Evolutionary conservation across 2,329 filamentous ascomycete species (phyloP), one percentile per base, ranked within the genome.

Genomic region (Colletotrichum lini): DNA sequence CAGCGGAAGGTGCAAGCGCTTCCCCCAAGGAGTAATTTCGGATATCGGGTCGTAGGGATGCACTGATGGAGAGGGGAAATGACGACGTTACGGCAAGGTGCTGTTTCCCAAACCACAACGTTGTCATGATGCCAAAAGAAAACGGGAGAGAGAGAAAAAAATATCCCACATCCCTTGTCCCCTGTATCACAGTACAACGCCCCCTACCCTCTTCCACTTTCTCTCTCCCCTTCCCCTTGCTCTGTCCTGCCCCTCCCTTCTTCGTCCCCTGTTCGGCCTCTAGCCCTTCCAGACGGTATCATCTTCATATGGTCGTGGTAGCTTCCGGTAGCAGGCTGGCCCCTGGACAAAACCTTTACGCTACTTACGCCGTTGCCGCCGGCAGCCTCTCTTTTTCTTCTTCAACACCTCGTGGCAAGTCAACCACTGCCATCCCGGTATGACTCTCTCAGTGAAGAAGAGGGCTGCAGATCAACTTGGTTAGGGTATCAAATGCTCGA

Each of bases 1-100:
- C 57, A 26, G 57, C 38, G 67, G 67, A 70, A 70, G 57, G 67
- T 70, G 57, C 50, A 70, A 62, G 67, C 67, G 67, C 64, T 57
- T 56, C 40, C 50, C 56, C 67, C 57, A 57, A 57, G 57, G 64
- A 67, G 67, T 62, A 70, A 70, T 62, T 67, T 70, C 67, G 63
- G 64, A 62, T 57, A 50, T 62, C 64, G 67, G 67, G 52, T 67
- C 57, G 67, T 66, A 54, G 47, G 47, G 47, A 65, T 65, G 35
- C 23, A 26, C 44, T 49, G 44, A 58, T 21, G 44, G 52, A 23
- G 52, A 45, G 40, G 40, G 45, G 52, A 58, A 58, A 65, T 68
- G 52, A 68, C 66, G 52, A 68, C 44, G 52, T 40, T 68, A 65
- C 52, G 66, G 60, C 52, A 59, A 66, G 56, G 45, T 26, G 45